phyloP scores from a whole-genome alignment of 2,329 filamentous ascomycete genomes.

The Pseudofabraea citricarpa region DNA sequence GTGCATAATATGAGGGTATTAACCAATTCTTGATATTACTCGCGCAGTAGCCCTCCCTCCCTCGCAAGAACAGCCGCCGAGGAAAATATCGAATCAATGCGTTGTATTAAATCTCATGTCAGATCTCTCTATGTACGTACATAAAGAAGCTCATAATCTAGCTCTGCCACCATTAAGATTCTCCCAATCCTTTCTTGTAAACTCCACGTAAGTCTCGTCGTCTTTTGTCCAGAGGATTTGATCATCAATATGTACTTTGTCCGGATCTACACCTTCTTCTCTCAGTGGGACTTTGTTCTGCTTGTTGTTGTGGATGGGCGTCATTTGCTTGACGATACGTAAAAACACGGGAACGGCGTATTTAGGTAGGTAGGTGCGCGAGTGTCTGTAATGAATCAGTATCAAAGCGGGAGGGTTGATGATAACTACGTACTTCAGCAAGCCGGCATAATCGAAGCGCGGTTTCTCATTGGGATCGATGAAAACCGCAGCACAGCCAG shows the following conservation, averaged over 20 bases:
- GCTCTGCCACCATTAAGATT: constrained; percentile 38
- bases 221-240: constrained; percentile 52
- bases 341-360: constrained; percentile 76
- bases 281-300: constrained; percentile 71
- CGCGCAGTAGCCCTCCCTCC: too few relatives aligned
- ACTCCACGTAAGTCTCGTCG: constrained; percentile 53
- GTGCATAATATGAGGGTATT: too few relatives aligned
- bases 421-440: constrained; percentile 42
- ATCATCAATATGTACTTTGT: constrained; percentile 37
- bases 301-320: constrained; percentile 71
- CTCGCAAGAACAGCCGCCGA: too few relatives aligned
- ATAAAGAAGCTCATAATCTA: too few relatives aligned
- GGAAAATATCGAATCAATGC: too few relatives aligned
- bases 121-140: too few relatives aligned
- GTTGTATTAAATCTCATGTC: too few relatives aligned
- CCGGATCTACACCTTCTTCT: constrained; percentile 60
- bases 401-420: not conserved
- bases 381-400: constrained; percentile 34
- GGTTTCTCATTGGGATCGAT: constrained; percentile 44
- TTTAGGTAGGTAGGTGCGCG: constrained; percentile 55
- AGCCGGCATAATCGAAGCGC: constrained; percentile 52
- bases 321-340: constrained; percentile 52
- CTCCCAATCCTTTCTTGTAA: constrained; percentile 55
- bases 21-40: too few relatives aligned
- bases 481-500: constrained; percentile 60